These are phyloP conservation scores for Ensete glaucum DNA, from an alignment of 176 grass and related monocot genomes.

Conservation along the genomic window DNA sequence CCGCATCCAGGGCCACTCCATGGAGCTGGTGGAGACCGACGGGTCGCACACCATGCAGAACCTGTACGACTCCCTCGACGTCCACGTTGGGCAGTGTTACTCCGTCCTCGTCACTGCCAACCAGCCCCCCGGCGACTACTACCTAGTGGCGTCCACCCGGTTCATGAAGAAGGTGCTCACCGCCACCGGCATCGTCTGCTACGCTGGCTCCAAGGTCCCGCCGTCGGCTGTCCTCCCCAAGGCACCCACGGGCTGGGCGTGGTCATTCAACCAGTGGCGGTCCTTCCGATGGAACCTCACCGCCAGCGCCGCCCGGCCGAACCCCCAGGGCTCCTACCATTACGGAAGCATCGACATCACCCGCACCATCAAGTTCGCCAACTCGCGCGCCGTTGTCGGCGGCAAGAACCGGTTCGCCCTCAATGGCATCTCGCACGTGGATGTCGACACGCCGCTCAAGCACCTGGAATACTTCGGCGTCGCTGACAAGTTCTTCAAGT, in stretches of 20 bases:
- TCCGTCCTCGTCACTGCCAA: slow-evolving; percentile 68
- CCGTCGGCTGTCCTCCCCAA: slow-evolving; percentile 45
- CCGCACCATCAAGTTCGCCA: slow-evolving; percentile 73
- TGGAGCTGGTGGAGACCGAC: slow-evolving; percentile 80
- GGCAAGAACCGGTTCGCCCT: slow-evolving; percentile 57
- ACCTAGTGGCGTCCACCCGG: slow-evolving; percentile 55
- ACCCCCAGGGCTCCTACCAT: slow-evolving; percentile 93
- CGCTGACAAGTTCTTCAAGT: slow-evolving; percentile 51
- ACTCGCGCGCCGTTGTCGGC: slow-evolving; percentile 23
- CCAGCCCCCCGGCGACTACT: slow-evolving; percentile 61
- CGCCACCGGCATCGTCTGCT: slow-evolving; percentile 41
- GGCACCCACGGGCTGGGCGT: slow-evolving; percentile 54
- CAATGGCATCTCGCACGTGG: slow-evolving; percentile 78
- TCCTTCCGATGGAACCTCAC: slow-evolving; percentile 95
- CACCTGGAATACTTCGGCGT: slow-evolving; percentile 80
- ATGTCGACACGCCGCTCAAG: slow-evolving; percentile 61
- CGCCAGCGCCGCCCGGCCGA: slow-evolving; percentile 86
- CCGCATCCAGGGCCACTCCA: slow-evolving; percentile 50
- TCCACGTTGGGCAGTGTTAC: slow-evolving; percentile 77
- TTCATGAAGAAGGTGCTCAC: slow-evolving; percentile 53
- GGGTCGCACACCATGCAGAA: slow-evolving; percentile 95
- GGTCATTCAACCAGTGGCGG: slow-evolving; percentile 88
- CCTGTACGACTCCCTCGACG: slow-evolving; percentile 55
- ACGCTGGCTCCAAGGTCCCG: slow-evolving; percentile 53
- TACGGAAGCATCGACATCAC: slow-evolving; percentile 92